Conservation (phyloP, 2,329 filamentous ascomycete species). For the Didymella pomorum region DNA sequence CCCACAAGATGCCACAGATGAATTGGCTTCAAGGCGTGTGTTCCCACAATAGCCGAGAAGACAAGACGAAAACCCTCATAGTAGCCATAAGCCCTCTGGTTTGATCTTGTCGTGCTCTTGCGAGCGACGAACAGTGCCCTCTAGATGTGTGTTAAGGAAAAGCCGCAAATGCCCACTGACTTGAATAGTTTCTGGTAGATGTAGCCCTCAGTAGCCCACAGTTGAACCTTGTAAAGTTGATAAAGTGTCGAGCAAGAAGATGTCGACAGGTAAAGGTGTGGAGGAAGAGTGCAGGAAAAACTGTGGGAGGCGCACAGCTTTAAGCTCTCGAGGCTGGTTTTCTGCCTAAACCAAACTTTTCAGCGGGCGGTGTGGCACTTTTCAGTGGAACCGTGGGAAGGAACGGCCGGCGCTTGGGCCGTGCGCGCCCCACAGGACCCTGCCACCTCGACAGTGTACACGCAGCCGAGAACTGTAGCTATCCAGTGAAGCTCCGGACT, state of each 20-base stretch:
- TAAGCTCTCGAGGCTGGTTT: conserved; percentile 10
- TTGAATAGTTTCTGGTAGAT: conserved; percentile 48
- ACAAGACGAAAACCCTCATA: conserved; percentile 53
- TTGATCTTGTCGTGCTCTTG: conserved; percentile 46
- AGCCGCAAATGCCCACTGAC: conserved; percentile 52
- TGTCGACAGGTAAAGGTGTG: conserved; percentile 19
- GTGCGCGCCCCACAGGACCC: conserved; percentile 9
- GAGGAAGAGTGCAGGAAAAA: conserved; percentile 19
- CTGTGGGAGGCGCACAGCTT: conserved; percentile 21
- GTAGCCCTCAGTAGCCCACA: conserved; percentile 48
- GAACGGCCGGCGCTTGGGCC: conserved; percentile 1
- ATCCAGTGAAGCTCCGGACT: conserved; percentile 11
- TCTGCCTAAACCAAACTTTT: conserved; percentile 15
- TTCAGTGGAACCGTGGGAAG: conserved; percentile 5
- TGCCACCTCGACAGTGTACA: conserved; percentile 2
- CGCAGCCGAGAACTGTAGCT: conserved; percentile 13
- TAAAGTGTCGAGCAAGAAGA: conserved; percentile 16
- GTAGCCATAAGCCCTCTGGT: conserved; percentile 52
- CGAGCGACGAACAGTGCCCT: conserved; percentile 48
- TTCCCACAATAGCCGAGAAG: conserved; percentile 63
- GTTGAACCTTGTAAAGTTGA: conserved; percentile 42
- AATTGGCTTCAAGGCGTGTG: conserved; percentile 57
- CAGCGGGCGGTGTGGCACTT: conserved; percentile 2
- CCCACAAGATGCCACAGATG: conserved; percentile 58
- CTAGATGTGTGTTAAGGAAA: conserved; percentile 52